phyloP scores from a whole-genome alignment of 257 asterid genomes.

The Fraxinus excelsior region DNA sequence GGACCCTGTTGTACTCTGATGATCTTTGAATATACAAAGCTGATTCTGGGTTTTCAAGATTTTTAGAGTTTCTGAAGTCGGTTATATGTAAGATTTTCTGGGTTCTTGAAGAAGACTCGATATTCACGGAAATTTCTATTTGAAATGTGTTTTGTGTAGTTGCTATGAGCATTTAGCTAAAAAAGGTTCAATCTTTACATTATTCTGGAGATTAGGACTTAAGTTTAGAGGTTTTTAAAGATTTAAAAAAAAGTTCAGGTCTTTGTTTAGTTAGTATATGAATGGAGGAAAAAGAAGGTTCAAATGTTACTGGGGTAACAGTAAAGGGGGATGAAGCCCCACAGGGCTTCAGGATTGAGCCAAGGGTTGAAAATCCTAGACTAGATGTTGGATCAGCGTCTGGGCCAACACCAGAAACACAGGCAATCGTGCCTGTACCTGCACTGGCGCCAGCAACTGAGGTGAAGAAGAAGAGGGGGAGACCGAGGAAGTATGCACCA shows the following conservation, averaged over 20 bases:
- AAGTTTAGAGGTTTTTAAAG: constrained; percentile 26
- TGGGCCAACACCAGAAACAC: constrained; percentile 37
- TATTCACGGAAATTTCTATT: constrained; percentile 27
- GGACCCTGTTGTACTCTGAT: constrained; percentile 40
- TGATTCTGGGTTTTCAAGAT: constrained; percentile 35
- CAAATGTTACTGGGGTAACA: constrained; percentile 52
- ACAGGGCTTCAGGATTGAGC: constrained; percentile 59
- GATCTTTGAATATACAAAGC: constrained; percentile 46
- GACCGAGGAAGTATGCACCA: constrained; percentile 78
- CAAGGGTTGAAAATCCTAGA: constrained; percentile 48
- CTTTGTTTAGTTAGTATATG: constrained; percentile 40
- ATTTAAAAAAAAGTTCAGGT: constrained; percentile 27
- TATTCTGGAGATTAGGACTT: constrained; percentile 30
- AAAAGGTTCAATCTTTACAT: constrained; percentile 34
- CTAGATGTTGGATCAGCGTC: constrained; percentile 54
- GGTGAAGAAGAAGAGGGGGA: constrained; percentile 78
- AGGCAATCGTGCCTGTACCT: constrained; percentile 29
- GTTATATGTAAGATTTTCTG: constrained; percentile 27
- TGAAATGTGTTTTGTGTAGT: constrained; percentile 26
- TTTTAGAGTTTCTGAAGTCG: constrained; percentile 38
- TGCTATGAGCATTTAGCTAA: constrained; percentile 24
- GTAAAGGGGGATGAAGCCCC: constrained; percentile 63
- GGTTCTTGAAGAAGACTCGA: constrained; percentile 24
- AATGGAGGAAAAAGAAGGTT: constrained; percentile 79
- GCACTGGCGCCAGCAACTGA: constrained; percentile 33